phyloP scores from a whole-genome alignment of 2,329 filamentous ascomycete genomes.

The Ascochyta clinopodiicola region DNA sequence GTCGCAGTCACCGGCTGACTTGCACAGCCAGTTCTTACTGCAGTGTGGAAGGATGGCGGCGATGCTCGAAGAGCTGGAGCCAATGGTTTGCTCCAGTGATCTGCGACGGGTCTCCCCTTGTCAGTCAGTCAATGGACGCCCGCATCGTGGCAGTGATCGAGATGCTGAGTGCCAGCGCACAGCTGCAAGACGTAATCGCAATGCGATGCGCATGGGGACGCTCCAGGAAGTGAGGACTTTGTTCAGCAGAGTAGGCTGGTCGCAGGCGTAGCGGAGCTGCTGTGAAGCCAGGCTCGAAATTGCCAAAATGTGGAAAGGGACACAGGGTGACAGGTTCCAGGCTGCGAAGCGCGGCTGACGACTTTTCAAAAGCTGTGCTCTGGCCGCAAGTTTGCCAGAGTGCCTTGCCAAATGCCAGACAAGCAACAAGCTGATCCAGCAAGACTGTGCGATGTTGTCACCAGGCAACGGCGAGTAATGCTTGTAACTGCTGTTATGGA shows the following conservation, averaged over 20 bases:
- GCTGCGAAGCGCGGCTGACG: conserved; percentile 2
- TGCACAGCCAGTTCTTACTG: conserved; percentile 24
- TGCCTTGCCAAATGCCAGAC: conserved; percentile 33
- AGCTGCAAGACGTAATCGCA: conserved; percentile 8
- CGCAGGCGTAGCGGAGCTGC: not conserved
- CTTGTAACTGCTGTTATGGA: not conserved
- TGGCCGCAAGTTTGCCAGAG: conserved; percentile 35
- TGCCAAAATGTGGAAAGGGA: not conserved
- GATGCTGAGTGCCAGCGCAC: conserved; percentile 35
- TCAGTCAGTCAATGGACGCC: conserved; percentile 14
- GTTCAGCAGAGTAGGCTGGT: not conserved
- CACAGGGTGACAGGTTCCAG: not conserved
- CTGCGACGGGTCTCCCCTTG: conserved; percentile 22
- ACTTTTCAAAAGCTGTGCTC: conserved; percentile 11
- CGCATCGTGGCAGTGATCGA: conserved; percentile 10
- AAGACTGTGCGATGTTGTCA: no score
- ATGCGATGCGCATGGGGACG: conserved; percentile 1
- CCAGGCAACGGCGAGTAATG: not conserved
- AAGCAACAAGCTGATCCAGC: not conserved
- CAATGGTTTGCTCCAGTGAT: conserved; percentile 37
- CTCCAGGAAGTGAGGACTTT: not conserved
- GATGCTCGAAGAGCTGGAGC: conserved; percentile 33
- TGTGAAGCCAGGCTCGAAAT: not conserved
- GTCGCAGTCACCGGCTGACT: conserved; percentile 23
- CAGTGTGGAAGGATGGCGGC: conserved; percentile 20